These are phyloP conservation scores for Lasiodiplodia theobromae DNA, from an alignment of 2,329 filamentous ascomycete genomes.

Conservation along the genomic window DNA sequence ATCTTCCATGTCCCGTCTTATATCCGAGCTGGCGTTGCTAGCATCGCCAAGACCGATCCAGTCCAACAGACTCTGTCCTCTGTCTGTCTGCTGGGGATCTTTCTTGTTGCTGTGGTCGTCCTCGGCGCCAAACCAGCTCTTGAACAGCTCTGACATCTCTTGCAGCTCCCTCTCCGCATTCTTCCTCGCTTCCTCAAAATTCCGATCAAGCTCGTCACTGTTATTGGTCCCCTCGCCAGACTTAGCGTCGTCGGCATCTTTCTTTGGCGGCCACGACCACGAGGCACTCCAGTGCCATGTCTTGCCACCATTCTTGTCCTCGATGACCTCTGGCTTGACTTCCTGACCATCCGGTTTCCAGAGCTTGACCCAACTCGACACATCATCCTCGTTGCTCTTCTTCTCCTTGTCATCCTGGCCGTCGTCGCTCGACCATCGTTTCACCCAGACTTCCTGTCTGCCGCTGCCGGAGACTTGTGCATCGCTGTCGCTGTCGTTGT, in stretches of 20 bases:
- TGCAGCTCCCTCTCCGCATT: slow-evolving; percentile 25
- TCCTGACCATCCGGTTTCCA: slow-evolving; percentile 12
- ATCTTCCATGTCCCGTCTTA: slow-evolving; percentile 15
- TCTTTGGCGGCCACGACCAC: slow-evolving; percentile 28
- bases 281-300: slow-evolving; percentile 20
- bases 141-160: slow-evolving; percentile 13
- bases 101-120: background rate
- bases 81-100: background rate
- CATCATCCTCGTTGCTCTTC: background rate
- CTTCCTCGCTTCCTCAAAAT: slow-evolving; percentile 14
- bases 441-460: slow-evolving; percentile 16
- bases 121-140: slow-evolving; percentile 11
- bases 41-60: slow-evolving; percentile 8
- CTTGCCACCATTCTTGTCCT: slow-evolving; percentile 27
- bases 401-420: background rate
- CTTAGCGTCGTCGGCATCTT: background rate
- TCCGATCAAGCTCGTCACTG: background rate
- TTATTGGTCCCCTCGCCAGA: background rate
- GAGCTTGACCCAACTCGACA: slow-evolving; percentile 12
- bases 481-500: slow-evolving; percentile 34
- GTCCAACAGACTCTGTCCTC: background rate
- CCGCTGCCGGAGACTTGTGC: background rate
- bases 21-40: background rate
- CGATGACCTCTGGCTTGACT: slow-evolving; percentile 27
- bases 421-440: slow-evolving; percentile 11